Base-by-base conservation (phyloP, 257 asterid genomes). In the Primulina tabacum region DNA sequence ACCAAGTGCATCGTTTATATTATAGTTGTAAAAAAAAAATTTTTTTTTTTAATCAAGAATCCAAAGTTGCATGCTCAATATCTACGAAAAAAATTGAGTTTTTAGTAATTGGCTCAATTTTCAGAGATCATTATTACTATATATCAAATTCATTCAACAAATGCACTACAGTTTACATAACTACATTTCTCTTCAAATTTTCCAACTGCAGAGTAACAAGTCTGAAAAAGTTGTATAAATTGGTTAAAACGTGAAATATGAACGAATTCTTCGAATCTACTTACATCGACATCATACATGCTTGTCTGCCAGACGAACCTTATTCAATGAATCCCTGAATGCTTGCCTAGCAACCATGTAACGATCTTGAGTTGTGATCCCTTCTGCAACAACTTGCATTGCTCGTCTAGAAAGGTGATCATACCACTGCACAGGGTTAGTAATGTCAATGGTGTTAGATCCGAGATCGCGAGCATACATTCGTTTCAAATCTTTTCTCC, bases 401-500 rank as follows among this genome's bases (percentile, higher is more conserved):
- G 88, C 88, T 0, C 77, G 84, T 74, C 82, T 81, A 60, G 79
- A 77, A 76, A 83, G 73, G 68, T 83, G 82, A 47, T 85, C 86
- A 52, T 73, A 74, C 85, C 86, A 71, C 8, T 85, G 88, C 61
- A 83, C 73, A 3, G 85, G 88, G 73, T 83, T 83, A 37, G 81
- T 74, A 32, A 77, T 71, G 75, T 83, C 90, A 2, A 83, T 81
- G 58, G 38, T 71, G 68, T 75, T 70, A 43, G 86, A 81, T 24
- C 83, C 83, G 53, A 76, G 64, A 73, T 81, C 86, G 3, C 70
- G 76, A 20, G 64, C 37, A 64, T 79, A 81, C 53, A 60, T 5
- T 17, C 86, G 86, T 38, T 83, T 79, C 24, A 77, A 16, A 71
- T 85, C 86, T 79, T 81, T 85, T 80, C 85, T 85, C 90, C 90